These are phyloP conservation scores for Bipolaris zeicola DNA, from an alignment of 2,329 filamentous ascomycete genomes.

Conservation along the genomic window DNA sequence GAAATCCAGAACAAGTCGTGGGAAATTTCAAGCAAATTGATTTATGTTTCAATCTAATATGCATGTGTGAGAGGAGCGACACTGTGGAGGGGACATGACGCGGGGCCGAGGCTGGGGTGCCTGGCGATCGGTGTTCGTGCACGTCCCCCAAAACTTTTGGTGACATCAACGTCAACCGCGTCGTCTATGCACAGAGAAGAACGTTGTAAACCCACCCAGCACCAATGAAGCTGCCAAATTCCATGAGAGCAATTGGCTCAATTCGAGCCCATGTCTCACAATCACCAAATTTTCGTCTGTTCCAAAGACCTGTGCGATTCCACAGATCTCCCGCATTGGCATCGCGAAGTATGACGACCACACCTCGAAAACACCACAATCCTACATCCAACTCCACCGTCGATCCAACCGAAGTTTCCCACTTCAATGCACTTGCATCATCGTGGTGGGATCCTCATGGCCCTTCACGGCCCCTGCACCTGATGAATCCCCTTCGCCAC, in stretches of 20 bases:
- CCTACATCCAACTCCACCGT: conserved; percentile 51
- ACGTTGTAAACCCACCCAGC: background rate
- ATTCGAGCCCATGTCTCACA: conserved; percentile 8
- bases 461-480: conserved; percentile 86
- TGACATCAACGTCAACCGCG: conserved; percentile 18
- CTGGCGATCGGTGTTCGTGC: conserved; percentile 1
- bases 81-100: background rate
- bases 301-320: background rate
- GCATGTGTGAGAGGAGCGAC: too few species aligned
- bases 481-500: conserved; percentile 97
- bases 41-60: too few species aligned
- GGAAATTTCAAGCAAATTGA: too few species aligned
- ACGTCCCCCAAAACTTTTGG: conserved; percentile 15
- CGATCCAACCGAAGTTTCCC: conserved; percentile 85
- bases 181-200: background rate
- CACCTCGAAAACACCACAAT: conserved; percentile 21
- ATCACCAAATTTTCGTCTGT: background rate
- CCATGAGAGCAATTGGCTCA: conserved; percentile 15
- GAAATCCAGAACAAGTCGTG: too few species aligned
- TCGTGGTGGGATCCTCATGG: conserved; percentile 98
- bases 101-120: background rate
- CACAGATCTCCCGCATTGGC: conserved; percentile 5
- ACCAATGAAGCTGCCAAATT: conserved; percentile 20
- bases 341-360: conserved; percentile 24
- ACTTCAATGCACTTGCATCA: conserved; percentile 92